Percentiles rank a stretch among this genome's conserved stretches.
Conservation (phyloP, 2,329 filamentous ascomycete genomes). For the Penicillium sclerotigenum region DNA sequence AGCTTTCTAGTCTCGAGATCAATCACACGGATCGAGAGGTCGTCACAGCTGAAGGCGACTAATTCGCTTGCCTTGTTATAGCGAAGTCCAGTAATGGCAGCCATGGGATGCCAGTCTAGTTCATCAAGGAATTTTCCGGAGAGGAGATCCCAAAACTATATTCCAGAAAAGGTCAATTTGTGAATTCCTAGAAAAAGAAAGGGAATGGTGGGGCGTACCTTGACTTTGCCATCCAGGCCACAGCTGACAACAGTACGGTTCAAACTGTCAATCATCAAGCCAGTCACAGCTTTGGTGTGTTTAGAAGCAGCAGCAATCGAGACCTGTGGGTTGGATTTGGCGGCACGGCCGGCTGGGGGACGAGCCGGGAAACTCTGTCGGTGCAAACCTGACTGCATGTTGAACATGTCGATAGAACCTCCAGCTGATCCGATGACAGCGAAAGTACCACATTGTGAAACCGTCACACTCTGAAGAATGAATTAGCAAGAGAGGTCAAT, state of each 20-base stretch:
- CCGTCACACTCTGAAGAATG: conserved; percentile 65
- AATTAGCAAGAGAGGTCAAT: conserved; percentile 2
- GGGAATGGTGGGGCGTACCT: conserved; percentile 43
- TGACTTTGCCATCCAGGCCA: conserved; percentile 84
- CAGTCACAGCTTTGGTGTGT: conserved; percentile 79
- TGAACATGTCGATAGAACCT: conserved; percentile 91
- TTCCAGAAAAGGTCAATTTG: not conserved
- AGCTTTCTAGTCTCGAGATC: conserved; percentile 87
- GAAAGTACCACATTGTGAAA: conserved; percentile 92
- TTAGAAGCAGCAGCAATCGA: conserved; percentile 55
- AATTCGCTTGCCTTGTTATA: conserved; percentile 83
- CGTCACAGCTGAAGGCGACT: conserved; percentile 83
- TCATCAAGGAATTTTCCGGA: conserved; percentile 76
- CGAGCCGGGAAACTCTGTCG: conserved; percentile 82
- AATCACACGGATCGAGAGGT: conserved; percentile 80
- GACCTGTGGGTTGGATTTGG: conserved; percentile 47
- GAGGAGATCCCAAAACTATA: conserved; percentile 86
- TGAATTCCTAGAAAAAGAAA: not conserved
- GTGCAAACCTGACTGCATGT: conserved; percentile 87
- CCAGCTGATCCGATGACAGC: conserved; percentile 80
- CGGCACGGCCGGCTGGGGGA: conserved; percentile 60
- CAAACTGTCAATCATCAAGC: conserved; percentile 81
- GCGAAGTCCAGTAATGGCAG: conserved; percentile 69
- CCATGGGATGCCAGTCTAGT: conserved; percentile 78
- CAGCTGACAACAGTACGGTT: conserved; percentile 85